Base-by-base conservation (phyloP, 176 grass and related monocot species). In the Triticum timopheevii region DNA sequence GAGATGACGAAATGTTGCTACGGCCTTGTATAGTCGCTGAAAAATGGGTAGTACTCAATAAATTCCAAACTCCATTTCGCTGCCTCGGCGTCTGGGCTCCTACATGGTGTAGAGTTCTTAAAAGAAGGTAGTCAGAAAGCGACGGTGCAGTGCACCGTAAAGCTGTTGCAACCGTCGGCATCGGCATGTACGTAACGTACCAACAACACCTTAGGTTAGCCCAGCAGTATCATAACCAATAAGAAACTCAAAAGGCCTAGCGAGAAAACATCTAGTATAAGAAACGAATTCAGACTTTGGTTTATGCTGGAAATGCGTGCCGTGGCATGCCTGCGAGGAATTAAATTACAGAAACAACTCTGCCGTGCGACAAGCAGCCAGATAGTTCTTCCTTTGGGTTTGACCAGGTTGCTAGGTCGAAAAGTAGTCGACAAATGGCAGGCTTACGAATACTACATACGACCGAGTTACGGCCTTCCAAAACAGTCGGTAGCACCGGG, bases 361-460 rank as follows among this genome's bases (percentile, higher is more conserved):
- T 69, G 84, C 78, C 84, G 52, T 33, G 80, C 52, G 12, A 68
- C 28, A 44, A 70, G 71, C 70, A 38, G 47, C 63, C 64, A 52
- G 44, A 5, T 1, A 56, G 30, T 6, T 19, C 40, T 40, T 28
- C 25, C 10, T 79, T 63, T 65, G 27, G 7, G 5, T 10, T 3
- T 22, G 17, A 50, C 13, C 47, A 20, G 13, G 23, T 1, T 45
- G 1, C 61, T 1, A 6, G 34, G 12, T n/a, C 10, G 20, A 77
- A 52, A 13, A 77, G 49, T 78, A 77, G 81, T 50, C 42, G 70
- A 58, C 56, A 84, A 83, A 74, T 80, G 84, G 56, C 80, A 66
- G 24, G 33, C 2, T 56, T 71, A n/a, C 54, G 54, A 8, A 19
- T 59, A 9, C 19, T 59, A 9, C 19, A 2, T 22, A 22, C 17